These are phyloP conservation scores for Vinca minor DNA, from an alignment of 257 asterid species.

Conservation along the genomic window DNA sequence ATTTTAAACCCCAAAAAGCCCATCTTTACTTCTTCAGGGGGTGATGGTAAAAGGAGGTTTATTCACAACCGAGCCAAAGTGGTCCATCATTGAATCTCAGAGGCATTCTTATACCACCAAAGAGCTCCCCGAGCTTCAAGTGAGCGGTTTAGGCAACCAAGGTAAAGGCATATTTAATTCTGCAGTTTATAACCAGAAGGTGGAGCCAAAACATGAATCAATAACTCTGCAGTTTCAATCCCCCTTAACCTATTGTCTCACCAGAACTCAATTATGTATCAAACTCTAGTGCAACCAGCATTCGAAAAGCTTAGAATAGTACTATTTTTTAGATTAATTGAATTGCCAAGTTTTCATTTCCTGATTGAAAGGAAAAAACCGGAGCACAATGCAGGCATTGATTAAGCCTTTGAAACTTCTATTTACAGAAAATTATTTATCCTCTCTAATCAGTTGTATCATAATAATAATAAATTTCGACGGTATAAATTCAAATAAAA, in stretches of 20 bases:
- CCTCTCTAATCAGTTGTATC: not conserved
- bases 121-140: not conserved
- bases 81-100: too few species aligned
- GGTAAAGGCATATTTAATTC: not conserved
- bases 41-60: too few species aligned
- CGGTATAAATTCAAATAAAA: not conserved
- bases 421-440: not conserved
- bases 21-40: too few species aligned
- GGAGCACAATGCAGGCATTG: not conserved
- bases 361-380: not conserved
- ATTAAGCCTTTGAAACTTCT: too few species aligned
- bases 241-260: not conserved
- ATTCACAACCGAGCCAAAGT: too few species aligned
- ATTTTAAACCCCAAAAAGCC: too few species aligned
- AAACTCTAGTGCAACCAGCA: too few species aligned
- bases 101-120: too few species aligned
- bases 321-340: too few species aligned
- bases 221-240: not conserved
- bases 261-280: not conserved
- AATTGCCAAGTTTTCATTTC: too few species aligned
- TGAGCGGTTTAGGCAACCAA: not conserved
- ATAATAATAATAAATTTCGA: not conserved
- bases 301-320: too few species aligned
- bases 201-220: not conserved
- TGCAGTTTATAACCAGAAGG: not conserved